Conservation (phyloP, 441 rosid species). For the Syzygium malaccense region DNA sequence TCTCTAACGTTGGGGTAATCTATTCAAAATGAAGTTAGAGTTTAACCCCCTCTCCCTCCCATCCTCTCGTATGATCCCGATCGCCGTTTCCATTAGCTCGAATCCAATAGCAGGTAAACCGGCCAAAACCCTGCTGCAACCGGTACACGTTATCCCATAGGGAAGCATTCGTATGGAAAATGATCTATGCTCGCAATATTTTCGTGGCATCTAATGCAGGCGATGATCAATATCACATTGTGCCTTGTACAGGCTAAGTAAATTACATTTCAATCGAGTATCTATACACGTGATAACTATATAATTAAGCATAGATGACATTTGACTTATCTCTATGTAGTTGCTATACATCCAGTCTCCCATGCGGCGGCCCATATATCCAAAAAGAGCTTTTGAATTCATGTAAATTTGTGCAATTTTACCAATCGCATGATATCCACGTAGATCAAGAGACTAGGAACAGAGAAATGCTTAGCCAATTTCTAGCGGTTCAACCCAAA, state of each 20-base stretch:
- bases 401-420: background rate
- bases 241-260: background rate
- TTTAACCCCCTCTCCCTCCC: background rate
- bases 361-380: background rate
- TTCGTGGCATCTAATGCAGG: background rate
- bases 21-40: background rate
- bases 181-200: background rate
- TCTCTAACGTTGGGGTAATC: too few species aligned
- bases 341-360: background rate
- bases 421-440: accelerated
- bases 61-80: background rate
- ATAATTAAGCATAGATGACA: background rate
- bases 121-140: accelerated
- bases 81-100: background rate
- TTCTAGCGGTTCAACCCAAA: background rate
- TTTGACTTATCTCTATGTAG: background rate
- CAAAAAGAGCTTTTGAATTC: background rate
- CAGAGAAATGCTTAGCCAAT: background rate
- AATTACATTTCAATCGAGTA: background rate
- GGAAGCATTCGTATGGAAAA: background rate
- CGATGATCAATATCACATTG: background rate
- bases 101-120: background rate
- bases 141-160: accelerated
- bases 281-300: background rate
- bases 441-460: background rate